Evolutionary conservation across 352 stramenopile species (phyloP), one percentile per base, ranked within the genome.

Genomic region (Phytophthora foliorum): DNA sequence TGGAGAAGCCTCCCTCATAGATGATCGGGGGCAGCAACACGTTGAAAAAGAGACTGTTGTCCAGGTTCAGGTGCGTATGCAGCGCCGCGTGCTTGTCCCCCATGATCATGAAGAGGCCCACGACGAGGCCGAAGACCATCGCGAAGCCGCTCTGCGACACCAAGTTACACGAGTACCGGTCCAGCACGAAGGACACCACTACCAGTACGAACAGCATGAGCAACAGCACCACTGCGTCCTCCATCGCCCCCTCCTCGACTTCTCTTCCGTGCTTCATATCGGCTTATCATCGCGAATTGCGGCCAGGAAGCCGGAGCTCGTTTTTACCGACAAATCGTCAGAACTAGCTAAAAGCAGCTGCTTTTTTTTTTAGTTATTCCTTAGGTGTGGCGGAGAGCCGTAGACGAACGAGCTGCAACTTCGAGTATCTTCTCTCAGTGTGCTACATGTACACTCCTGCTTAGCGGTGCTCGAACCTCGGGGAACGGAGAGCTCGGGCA

Each of bases 21-120:
- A 95, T 95, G 70, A 95, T 95, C n/a, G 88, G 86, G 32, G 88
- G 88, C 59, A 95, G 60, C 55, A 95, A 62, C 24, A 95, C 87
- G 78, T 93, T 81, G 45, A 95, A 95, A 63, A 95, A 95, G 41
- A 95, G 81, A 54, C 82, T 91, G 70, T 93, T 95, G 72, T 91
- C 83, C 57, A 95, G 79, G 67, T 93, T 91, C 62, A 95, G 64
- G 67, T 94, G 88, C 52, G 75, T 86, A 53, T 89, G 78, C 24
- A 94, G 72, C 53, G 75, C 75, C 44, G 73, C 80, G 52, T 86
- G 77, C 45, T 85, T 87, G 68, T 81, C 81, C 29, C 74, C 82
- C 53, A 84, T 78, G 55, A 93, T 81, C 58, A 93, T 72, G 53
- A 94, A 68, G 44, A 91, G 69, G 24, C 86, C 88, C 17, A 91